These are phyloP conservation scores for Ophiocordyceps sinensis DNA, from an alignment of 2,329 filamentous ascomycete genomes.

Conservation along the genomic window DNA sequence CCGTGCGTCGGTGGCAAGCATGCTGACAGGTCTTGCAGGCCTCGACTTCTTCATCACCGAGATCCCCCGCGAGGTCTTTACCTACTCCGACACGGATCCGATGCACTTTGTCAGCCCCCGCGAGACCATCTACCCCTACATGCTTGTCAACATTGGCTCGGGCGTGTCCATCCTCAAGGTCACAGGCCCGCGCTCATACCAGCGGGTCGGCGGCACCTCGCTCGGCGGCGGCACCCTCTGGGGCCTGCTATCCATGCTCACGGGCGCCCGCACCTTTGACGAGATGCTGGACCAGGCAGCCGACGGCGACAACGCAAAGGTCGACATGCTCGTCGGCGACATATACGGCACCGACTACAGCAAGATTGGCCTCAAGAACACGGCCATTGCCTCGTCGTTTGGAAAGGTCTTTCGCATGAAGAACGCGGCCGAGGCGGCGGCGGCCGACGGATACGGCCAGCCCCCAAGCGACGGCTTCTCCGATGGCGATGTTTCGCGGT, in stretches of 20 bases:
- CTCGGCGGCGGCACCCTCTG: conserved; percentile 95
- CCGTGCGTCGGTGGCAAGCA: neutral
- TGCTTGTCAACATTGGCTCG: conserved; percentile 95
- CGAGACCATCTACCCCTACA: conserved; percentile 83
- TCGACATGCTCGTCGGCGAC: conserved; percentile 94
- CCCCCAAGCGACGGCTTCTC: conserved; percentile 42
- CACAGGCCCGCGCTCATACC: conserved; percentile 69
- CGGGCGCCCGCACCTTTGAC: conserved; percentile 89
- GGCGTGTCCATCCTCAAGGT: conserved; percentile 97
- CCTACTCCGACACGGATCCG: conserved; percentile 78
- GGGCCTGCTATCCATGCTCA: conserved; percentile 83
- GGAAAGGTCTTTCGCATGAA: conserved; percentile 95
- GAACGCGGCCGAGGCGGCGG: conserved; percentile 65
- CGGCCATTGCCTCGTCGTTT: conserved; percentile 89
- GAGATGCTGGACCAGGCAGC: conserved; percentile 93
- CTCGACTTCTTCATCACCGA: conserved; percentile 98
- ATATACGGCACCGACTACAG: conserved; percentile 94
- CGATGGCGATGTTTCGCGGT: conserved; percentile 75
- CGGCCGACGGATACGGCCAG: conserved; percentile 58
- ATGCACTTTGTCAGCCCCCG: conserved; percentile 75
- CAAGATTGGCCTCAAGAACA: conserved; percentile 92
- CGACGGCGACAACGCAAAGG: conserved; percentile 76
- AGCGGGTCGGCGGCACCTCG: conserved; percentile 88
- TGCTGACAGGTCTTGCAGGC: conserved; percentile 32
- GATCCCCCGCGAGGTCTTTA: conserved; percentile 93